Evolutionary conservation across 2,329 filamentous ascomycete genomes (phyloP).

Genomic region (Coleophoma crateriformis): DNA sequence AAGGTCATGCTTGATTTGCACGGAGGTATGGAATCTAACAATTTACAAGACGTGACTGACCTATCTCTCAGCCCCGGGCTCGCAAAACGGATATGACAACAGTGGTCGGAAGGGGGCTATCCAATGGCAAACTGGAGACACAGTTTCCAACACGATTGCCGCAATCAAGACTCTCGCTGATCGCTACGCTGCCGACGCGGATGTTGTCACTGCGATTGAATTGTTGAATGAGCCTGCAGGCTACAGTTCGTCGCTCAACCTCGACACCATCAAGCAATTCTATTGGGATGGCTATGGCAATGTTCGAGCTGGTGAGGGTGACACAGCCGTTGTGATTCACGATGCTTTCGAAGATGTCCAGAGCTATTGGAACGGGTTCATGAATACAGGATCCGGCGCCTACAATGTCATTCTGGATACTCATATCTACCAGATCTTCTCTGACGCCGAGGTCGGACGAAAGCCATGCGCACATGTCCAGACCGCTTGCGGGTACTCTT

Average conservation of each 20-base stretch:
- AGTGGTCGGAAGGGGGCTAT: conserved; percentile 45
- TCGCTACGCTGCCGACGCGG: conserved; percentile 32
- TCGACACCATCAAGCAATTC: conserved; percentile 28
- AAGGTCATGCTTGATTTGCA: conserved; percentile 66
- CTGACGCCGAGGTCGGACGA: conserved; percentile 26
- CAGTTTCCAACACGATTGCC: conserved; percentile 27
- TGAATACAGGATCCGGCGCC: conserved; percentile 41
- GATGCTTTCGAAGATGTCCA: conserved; percentile 49
- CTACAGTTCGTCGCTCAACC: conserved; percentile 26
- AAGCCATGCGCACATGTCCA: conserved; percentile 33
- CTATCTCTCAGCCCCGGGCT: conserved; percentile 41
- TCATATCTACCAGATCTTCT: conserved; percentile 39
- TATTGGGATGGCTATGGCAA: conserved; percentile 47
- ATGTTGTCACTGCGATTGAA: conserved; percentile 36
- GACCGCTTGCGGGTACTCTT: conserved; percentile 32
- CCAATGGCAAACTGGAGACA: conserved; percentile 39
- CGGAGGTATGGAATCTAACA: conserved; percentile 39
- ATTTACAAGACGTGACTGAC: conserved; percentile 4
- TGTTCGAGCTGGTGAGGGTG: conserved; percentile 36
- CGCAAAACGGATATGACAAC: conserved; percentile 66
- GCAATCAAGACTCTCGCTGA: conserved; percentile 31
- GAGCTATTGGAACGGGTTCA: conserved; percentile 55
- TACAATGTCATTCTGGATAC: conserved; percentile 34
- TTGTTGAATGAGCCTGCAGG: conserved; percentile 34
- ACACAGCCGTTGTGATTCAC: conserved; percentile 48